A percentile compares a stretch with the other conserved stretches of the same genome.
These are phyloP conservation scores for Ceratobasidium theobromae DNA, from an alignment of 1,284 basidiomycete species.

Conservation along the genomic window DNA sequence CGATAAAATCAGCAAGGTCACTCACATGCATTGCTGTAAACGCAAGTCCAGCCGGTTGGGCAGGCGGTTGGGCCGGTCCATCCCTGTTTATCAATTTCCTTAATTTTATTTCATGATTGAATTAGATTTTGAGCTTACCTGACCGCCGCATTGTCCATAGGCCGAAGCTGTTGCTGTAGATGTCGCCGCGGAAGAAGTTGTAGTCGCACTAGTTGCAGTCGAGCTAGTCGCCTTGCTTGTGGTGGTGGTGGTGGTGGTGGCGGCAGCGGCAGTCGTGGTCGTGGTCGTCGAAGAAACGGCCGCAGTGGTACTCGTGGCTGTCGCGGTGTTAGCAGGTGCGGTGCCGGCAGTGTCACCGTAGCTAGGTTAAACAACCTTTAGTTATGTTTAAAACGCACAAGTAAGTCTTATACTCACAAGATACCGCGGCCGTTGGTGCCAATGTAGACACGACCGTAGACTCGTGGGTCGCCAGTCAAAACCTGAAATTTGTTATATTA, in stretches of 20 bases:
- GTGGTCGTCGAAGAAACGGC: background rate
- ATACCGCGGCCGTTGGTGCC: conserved; percentile 67
- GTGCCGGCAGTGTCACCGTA: conserved; percentile 43
- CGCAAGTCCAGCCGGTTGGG: conserved; percentile 31
- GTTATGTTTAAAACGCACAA: too few species aligned
- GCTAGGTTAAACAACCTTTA: conserved; percentile 7
- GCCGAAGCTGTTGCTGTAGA: conserved; percentile 9
- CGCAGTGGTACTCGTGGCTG: background rate
- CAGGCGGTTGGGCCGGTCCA: conserved; percentile 34
- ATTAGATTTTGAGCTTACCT: background rate
- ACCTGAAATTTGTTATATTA: background rate
- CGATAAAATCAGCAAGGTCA: background rate
- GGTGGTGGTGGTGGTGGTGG: background rate
- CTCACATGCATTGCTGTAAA: conserved; percentile 31
- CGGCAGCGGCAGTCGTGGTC: background rate
- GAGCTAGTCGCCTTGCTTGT: background rate
- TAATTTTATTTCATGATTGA: background rate
- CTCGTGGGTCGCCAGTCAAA: conserved; percentile 23
- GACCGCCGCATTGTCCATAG: conserved; percentile 23
- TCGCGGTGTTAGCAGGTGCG: conserved; percentile 4
- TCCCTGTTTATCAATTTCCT: background rate
- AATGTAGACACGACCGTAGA: conserved; percentile 52
- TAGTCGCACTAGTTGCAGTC: background rate
- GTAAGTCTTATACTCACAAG: conserved; percentile 41
- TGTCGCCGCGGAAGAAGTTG: background rate